phyloP scores from a whole-genome alignment of 2,329 filamentous ascomycete genomes.

The Paramyrothecium sp. region DNA sequence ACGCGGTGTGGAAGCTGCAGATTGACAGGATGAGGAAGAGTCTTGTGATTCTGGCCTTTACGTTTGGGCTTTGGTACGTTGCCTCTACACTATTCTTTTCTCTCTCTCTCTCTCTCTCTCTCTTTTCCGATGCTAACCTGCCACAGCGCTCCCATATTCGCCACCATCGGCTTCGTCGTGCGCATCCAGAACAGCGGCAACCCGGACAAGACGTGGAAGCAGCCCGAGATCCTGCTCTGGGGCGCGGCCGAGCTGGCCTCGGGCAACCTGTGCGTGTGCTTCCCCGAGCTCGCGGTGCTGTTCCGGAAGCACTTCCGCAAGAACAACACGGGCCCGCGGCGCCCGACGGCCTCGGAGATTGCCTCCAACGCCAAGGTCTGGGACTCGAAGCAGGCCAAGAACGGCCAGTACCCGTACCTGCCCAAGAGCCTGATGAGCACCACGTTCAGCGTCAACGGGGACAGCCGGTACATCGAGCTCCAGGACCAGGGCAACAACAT shows the following conservation, averaged over 20 bases:
- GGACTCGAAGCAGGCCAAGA: not conserved
- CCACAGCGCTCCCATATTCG: slow-evolving; percentile 5
- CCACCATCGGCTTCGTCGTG: slow-evolving; percentile 8
- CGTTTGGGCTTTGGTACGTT: slow-evolving; percentile 6
- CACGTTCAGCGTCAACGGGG: not conserved
- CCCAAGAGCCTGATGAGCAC: slow-evolving; percentile 6
- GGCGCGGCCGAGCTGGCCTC: slow-evolving; percentile 6
- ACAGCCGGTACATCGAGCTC: not conserved
- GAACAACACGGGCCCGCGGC: not conserved
- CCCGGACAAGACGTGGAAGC: slow-evolving; percentile 6
- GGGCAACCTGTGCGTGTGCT: slow-evolving; percentile 8
- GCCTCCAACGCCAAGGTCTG: not conserved
- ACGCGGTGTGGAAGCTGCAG: slow-evolving; percentile 4
- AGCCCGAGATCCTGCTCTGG: slow-evolving; percentile 9
- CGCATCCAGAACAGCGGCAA: slow-evolving; percentile 8
- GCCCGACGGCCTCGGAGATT: slow-evolving; percentile 1
- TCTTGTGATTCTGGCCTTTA: slow-evolving; percentile 5
- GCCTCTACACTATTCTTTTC: too few species aligned
- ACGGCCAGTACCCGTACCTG: slow-evolving; percentile 1
- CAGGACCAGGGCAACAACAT: not conserved
- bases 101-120: too few species aligned
- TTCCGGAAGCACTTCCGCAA: slow-evolving; percentile 5
- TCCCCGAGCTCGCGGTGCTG: slow-evolving; percentile 7
- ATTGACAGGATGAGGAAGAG: slow-evolving; percentile 3
- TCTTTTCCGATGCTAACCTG: too few species aligned